Percentiles rank a stretch among this genome's conserved stretches.
Evolutionary conservation across 305 asterid species (phyloP).

Genomic region (Fraxinus sp.): DNA sequence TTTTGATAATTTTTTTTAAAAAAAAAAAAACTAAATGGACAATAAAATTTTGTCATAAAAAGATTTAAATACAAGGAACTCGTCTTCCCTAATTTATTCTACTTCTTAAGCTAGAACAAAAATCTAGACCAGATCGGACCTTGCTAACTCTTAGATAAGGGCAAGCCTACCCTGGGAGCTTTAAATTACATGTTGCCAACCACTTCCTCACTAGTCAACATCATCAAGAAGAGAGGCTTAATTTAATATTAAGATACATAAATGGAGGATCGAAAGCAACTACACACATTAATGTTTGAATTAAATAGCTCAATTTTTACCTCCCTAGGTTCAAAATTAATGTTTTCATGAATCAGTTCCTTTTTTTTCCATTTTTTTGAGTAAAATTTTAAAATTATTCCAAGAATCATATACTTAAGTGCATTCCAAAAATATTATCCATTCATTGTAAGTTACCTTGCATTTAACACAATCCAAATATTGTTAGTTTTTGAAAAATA

Average conservation of each 20-base stretch:
- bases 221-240: conserved; percentile 19
- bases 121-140: background rate
- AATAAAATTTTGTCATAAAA: background rate
- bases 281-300: background rate
- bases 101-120: background rate
- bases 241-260: background rate
- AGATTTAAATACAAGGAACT: background rate
- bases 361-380: background rate
- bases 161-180: conserved; percentile 5
- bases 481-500: background rate
- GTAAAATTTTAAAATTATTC: background rate
- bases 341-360: background rate
- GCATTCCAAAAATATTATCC: too few species aligned
- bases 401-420: background rate
- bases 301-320: background rate
- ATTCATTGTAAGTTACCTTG: background rate
- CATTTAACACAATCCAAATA: background rate
- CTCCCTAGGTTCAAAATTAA: background rate
- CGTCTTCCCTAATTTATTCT: background rate
- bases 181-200: conserved; percentile 33
- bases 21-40: background rate
- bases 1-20: background rate
- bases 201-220: conserved; percentile 26
- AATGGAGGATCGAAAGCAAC: background rate
- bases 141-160: background rate